Percentiles rank a stretch among this genome's conserved stretches.
phyloP scores from a whole-genome alignment of 305 asterid genomes.

The Solanum hybrid region DNA sequence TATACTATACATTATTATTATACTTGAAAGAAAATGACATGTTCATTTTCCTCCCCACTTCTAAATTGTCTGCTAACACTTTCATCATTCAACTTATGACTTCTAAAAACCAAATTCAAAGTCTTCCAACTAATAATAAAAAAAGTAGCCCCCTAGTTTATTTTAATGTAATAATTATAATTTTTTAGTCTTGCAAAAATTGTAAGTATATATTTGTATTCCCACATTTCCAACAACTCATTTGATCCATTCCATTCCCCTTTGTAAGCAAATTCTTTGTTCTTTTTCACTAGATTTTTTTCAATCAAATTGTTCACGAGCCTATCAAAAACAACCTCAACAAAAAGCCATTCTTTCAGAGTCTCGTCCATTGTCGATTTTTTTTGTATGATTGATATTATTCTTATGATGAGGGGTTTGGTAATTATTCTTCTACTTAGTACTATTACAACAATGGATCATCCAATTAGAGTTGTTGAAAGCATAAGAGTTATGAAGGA shows the following conservation, averaged over 20 bases:
- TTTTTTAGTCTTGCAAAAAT: neutral
- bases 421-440: neutral
- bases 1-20: neutral
- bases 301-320: neutral
- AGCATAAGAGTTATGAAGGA: constrained; percentile 20
- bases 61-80: constrained; percentile 22
- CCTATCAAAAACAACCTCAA: neutral
- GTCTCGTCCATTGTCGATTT: neutral
- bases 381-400: neutral
- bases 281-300: neutral
- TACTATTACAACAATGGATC: constrained; percentile 6
- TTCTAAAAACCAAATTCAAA: constrained; percentile 13
- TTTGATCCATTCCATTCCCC: neutral
- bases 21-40: constrained; percentile 3
- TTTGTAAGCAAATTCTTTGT: neutral
- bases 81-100: constrained; percentile 21
- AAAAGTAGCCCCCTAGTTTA: neutral
- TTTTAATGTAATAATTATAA: neutral
- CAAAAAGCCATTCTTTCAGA: neutral
- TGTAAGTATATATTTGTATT: neutral
- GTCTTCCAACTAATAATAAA: neutral
- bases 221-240: neutral
- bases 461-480: constrained; percentile 21
- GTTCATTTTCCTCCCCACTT: constrained; percentile 11
- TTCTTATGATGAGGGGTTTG: neutral